Conservation (phyloP, 257 asterid species). For the Haberlea rhodopensis region DNA sequence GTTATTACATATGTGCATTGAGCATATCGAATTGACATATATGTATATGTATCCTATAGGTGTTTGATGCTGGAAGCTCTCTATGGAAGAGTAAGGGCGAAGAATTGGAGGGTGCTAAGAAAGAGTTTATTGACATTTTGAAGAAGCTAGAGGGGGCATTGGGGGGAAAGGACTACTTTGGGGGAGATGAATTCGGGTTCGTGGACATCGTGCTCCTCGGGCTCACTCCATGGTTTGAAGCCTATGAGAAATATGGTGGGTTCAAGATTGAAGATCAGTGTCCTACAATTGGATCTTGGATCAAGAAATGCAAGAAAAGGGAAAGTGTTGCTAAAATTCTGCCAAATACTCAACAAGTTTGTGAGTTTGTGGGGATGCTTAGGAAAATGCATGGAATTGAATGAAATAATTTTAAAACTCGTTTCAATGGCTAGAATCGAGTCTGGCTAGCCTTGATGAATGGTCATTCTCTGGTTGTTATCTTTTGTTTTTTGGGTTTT, state of each 20-base stretch:
- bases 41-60: conserved; percentile 26
- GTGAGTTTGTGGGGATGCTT: conserved; percentile 46
- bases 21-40: no score
- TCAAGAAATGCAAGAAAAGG: conserved; percentile 53
- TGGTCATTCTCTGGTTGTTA: background rate
- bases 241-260: conserved; percentile 59
- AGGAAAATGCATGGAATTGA: conserved; percentile 65
- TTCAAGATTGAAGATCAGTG: conserved; percentile 56
- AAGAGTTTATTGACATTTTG: conserved; percentile 54
- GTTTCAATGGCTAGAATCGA: background rate
- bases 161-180: conserved; percentile 54
- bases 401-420: conserved; percentile 12
- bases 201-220: conserved; percentile 51
- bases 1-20: no score
- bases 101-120: conserved; percentile 49
- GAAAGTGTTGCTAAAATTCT: conserved; percentile 50
- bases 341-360: conserved; percentile 43
- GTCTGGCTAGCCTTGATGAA: background rate
- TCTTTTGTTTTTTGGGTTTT: background rate
- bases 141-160: conserved; percentile 71
- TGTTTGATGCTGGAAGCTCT: conserved; percentile 41
- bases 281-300: conserved; percentile 62
- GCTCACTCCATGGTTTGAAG: conserved; percentile 53
- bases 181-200: conserved; percentile 60
- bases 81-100: conserved; percentile 63